These are phyloP conservation scores for Daedaleopsis sinensis DNA, from an alignment of 768 basidiomycete genomes.

Conservation along the genomic window DNA sequence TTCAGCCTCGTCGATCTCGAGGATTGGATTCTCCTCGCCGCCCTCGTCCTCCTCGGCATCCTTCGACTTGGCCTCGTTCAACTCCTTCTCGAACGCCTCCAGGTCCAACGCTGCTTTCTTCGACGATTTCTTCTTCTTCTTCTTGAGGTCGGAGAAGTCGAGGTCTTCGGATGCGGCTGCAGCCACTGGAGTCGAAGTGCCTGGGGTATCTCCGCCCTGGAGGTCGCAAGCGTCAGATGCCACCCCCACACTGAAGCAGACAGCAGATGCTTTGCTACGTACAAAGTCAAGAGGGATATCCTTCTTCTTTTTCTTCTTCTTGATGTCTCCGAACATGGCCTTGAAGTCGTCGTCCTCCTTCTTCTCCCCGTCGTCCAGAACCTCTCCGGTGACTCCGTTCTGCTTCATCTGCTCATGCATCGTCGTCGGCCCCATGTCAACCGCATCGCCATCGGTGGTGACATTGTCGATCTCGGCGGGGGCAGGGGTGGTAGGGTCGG, in stretches of 20 bases:
- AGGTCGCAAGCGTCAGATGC: not conserved
- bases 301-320: conserved; percentile 93
- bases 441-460: conserved; percentile 68
- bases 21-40: conserved; percentile 60
- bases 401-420: conserved; percentile 76
- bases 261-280: conserved; percentile 30
- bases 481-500: conserved; percentile 77
- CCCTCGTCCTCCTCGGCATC: conserved; percentile 56
- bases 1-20: conserved; percentile 77
- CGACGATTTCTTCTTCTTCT: conserved; percentile 90
- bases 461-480: conserved; percentile 73
- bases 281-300: conserved; percentile 85
- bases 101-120: conserved; percentile 91
- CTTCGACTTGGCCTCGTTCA: conserved; percentile 72
- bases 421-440: conserved; percentile 78
- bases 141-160: conserved; percentile 96
- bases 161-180: conserved; percentile 66
- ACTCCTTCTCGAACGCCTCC: conserved; percentile 93
- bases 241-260: not conserved
- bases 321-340: conserved; percentile 85
- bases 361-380: conserved; percentile 39
- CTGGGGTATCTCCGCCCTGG: conserved; percentile 56
- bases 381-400: conserved; percentile 37
- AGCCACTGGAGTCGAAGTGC: conserved; percentile 57
- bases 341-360: conserved; percentile 77